Evolutionary conservation across 257 asterid species (phyloP), one percentile per base, ranked within the genome.

Genomic region (Nicotiana undulata): DNA sequence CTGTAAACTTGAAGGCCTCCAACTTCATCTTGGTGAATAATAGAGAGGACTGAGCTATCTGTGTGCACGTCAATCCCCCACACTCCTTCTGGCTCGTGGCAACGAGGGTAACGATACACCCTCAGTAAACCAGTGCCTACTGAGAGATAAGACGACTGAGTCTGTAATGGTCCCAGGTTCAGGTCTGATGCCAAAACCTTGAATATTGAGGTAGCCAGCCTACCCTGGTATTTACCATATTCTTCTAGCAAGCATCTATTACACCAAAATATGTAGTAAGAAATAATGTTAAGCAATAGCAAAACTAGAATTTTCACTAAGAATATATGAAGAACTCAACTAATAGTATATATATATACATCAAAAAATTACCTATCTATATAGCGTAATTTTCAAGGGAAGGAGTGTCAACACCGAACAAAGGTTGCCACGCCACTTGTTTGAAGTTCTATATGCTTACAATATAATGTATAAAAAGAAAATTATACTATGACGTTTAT

Each of bases 61-160:
- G 99, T 93, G 91, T 95, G 99, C 15, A 79, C 88, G 1, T 76
- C 78, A 9, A 95, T 86, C 16, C 99, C 99, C 97, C 89, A 90
- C 8, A 82, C 82, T 31, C 53, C 82, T 5, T 85, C 89, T 18
- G 90, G 85, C 20, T 77, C 79, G 3, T 86, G 86, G 83, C 97
- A 87, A 1, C 86, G 87, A 56, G 91, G 95, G 86, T 95, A 95
- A 22, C 99, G 96, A 34, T 95, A 92, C 60, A 91, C 90, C n/a
- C 99, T 90, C 26, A 95, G 44, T 13, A 88, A 49, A 51, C 97
- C 98, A 18, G 93, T 89, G 63, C 83, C 51, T 18, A 82, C 83
- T 5, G 95, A 93, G 22, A 93, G 37, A 61, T 93, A 89, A 5
- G 94, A 83, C 28, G 94, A 83, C 28, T 77, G 59, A 3, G 84